Evolutionary conservation across 2,329 filamentous ascomycete species (phyloP).

Genomic region (Fusarium sp.): DNA sequence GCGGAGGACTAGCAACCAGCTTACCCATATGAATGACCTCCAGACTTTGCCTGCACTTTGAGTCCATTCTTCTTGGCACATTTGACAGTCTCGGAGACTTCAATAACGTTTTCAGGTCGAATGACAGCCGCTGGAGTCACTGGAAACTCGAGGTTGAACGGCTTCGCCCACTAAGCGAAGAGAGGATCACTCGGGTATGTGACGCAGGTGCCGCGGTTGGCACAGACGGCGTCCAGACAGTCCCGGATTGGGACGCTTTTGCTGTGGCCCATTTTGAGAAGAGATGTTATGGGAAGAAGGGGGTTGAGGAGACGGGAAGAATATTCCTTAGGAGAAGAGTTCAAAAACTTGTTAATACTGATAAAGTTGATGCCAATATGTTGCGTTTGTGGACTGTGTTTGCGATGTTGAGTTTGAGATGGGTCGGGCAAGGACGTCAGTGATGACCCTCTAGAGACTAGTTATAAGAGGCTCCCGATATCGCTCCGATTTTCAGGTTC

Average conservation of each 20-base stretch:
- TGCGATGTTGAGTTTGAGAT: too few relatives aligned
- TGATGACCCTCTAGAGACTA: too few relatives aligned
- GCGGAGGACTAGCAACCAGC: slow-evolving; percentile 8
- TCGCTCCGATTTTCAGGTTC: too few relatives aligned
- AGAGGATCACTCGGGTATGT: slow-evolving; percentile 59
- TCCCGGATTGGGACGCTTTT: slow-evolving; percentile 57
- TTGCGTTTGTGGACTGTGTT: not conserved
- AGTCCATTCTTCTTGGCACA: slow-evolving; percentile 65
- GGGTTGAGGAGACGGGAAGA: too few relatives aligned
- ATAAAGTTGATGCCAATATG: not conserved
- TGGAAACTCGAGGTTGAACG: slow-evolving; percentile 65
- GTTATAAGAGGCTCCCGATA: too few relatives aligned
- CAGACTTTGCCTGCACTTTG: slow-evolving; percentile 72
- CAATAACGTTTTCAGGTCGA: slow-evolving; percentile 64
- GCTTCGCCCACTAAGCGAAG: slow-evolving; percentile 64
- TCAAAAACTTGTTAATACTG: not conserved
- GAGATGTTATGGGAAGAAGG: not conserved
- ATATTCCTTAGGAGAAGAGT: not conserved
- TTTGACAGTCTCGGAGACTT: slow-evolving; percentile 69
- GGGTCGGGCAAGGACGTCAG: too few relatives aligned
- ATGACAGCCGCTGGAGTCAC: slow-evolving; percentile 69
- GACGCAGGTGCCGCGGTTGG: slow-evolving; percentile 60
- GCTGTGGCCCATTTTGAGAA: slow-evolving; percentile 58
- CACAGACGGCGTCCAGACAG: slow-evolving; percentile 64
- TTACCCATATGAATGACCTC: slow-evolving; percentile 74